A percentile compares a stretch with the other conserved stretches of the same genome.
phyloP scores from a whole-genome alignment of 805 yeast species.

The Kuraishia hungarica region DNA sequence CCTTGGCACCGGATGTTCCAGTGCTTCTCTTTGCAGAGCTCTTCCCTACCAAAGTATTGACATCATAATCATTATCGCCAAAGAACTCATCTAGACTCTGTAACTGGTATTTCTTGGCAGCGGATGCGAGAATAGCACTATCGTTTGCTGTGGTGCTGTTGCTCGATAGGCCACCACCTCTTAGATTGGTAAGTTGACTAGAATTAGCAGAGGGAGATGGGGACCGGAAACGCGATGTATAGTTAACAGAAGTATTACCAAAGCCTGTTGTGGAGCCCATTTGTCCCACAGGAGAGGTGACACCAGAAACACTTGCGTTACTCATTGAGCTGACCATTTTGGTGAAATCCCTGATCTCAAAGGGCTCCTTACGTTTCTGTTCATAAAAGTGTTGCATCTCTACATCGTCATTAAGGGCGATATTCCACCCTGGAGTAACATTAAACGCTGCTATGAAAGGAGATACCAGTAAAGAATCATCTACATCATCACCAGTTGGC shows the following conservation, averaged over 20 bases:
- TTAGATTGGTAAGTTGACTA: background rate
- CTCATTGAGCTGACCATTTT: constrained; percentile 16
- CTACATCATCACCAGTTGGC: background rate
- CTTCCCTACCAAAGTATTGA: constrained; percentile 9
- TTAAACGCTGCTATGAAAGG: background rate
- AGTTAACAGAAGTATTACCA: background rate
- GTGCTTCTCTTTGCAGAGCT: background rate
- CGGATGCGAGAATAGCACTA: constrained; percentile 3
- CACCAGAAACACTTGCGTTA: background rate
- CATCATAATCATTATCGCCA: constrained; percentile 27
- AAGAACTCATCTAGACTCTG: constrained; percentile 88
- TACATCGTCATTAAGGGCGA: background rate
- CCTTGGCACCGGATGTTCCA: background rate
- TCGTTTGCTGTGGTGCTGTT: background rate
- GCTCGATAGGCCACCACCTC: background rate
- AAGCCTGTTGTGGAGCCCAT: background rate
- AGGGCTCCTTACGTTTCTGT: constrained; percentile 21
- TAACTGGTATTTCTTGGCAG: constrained; percentile 39
- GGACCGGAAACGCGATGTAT: background rate
- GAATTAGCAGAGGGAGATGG: background rate
- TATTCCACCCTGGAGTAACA: background rate
- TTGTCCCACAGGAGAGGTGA: background rate
- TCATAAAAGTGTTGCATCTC: constrained; percentile 17
- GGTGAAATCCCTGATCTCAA: constrained; percentile 30
- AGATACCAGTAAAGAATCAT: background rate